These are phyloP conservation scores for Hymenoscyphus repandus DNA, from an alignment of 2,329 filamentous ascomycete species.

Conservation along the genomic window DNA sequence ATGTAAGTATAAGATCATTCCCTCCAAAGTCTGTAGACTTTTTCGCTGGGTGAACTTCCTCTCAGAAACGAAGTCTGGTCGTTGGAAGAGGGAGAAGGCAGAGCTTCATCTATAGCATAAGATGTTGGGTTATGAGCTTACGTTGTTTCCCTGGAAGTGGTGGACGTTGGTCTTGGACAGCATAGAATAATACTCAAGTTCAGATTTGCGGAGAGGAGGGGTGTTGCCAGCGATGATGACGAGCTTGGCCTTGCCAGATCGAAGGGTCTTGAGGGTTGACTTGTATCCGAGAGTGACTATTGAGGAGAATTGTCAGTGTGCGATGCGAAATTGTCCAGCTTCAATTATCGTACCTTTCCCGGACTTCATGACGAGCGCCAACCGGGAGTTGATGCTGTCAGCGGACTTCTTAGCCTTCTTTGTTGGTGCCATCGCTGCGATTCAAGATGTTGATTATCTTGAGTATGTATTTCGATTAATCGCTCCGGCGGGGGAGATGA, in stretches of 20 bases:
- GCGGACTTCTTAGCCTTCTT: conserved; percentile 83
- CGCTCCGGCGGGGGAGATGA: conserved; percentile 33
- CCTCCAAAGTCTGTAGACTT: conserved; percentile 91
- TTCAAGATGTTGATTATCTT: conserved; percentile 28
- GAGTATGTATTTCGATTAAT: conserved; percentile 23
- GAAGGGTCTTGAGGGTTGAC: conserved; percentile 82
- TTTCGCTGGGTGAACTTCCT: conserved; percentile 75
- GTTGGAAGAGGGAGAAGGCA: conserved; percentile 12
- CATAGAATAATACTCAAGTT: conserved; percentile 95
- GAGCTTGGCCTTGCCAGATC: conserved; percentile 96
- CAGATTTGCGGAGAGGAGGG: conserved; percentile 93
- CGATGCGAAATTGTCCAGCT: neutral
- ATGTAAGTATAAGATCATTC: conserved; percentile 55
- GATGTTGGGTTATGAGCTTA: conserved; percentile 54
- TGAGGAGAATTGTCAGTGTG: conserved; percentile 4
- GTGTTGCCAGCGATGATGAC: conserved; percentile 96
- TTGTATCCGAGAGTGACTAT: conserved; percentile 85
- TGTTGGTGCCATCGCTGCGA: conserved; percentile 38
- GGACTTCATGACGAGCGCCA: conserved; percentile 59
- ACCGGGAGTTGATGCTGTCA: conserved; percentile 64
- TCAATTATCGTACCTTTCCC: conserved; percentile 46
- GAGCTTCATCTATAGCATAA: conserved; percentile 11
- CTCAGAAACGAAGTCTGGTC: conserved; percentile 24
- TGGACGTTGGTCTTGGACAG: conserved; percentile 90
- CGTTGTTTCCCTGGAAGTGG: conserved; percentile 98